Evolutionary conservation across 2,329 filamentous ascomycete species (phyloP).

Genomic region (Pseudogymnoascus verrucosus): DNA sequence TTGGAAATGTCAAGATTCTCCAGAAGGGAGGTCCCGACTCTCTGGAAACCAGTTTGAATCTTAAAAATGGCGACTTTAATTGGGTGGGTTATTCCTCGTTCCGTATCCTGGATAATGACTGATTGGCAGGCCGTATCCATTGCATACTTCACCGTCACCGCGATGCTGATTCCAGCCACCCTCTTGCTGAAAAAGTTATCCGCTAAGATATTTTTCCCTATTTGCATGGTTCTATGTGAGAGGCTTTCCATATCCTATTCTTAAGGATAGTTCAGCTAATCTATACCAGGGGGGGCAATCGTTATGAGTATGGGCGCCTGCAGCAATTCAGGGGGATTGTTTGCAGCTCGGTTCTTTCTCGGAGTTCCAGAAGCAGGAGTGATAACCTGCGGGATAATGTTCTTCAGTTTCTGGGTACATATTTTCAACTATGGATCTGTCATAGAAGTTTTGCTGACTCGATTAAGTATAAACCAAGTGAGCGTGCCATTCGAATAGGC

Average conservation of each 20-base stretch:
- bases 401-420: conserved; percentile 20
- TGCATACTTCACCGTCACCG: conserved; percentile 18
- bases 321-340: conserved; percentile 14
- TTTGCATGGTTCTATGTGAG: conserved; percentile 9
- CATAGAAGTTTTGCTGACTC: background rate
- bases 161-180: conserved; percentile 17
- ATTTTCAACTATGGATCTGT: background rate
- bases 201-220: conserved; percentile 13
- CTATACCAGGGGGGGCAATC: conserved; percentile 4
- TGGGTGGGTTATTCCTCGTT: conserved; percentile 12
- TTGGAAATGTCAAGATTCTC: conserved; percentile 18
- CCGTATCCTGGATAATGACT: background rate
- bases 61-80: conserved; percentile 18
- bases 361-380: conserved; percentile 20
- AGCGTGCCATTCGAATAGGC: conserved; percentile 20
- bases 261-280: background rate
- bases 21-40: conserved; percentile 14
- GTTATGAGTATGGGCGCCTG: conserved; percentile 13
- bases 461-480: conserved; percentile 19
- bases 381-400: conserved; percentile 21
- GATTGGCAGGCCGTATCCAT: conserved; percentile 15
- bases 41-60: conserved; percentile 13
- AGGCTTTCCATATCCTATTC: background rate
- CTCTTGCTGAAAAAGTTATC: conserved; percentile 19
- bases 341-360: conserved; percentile 19